Evolutionary conservation across 306 rosid genomes (phyloP), one percentile per base, ranked within the genome.

Genomic region (Rosa multiflora): DNA sequence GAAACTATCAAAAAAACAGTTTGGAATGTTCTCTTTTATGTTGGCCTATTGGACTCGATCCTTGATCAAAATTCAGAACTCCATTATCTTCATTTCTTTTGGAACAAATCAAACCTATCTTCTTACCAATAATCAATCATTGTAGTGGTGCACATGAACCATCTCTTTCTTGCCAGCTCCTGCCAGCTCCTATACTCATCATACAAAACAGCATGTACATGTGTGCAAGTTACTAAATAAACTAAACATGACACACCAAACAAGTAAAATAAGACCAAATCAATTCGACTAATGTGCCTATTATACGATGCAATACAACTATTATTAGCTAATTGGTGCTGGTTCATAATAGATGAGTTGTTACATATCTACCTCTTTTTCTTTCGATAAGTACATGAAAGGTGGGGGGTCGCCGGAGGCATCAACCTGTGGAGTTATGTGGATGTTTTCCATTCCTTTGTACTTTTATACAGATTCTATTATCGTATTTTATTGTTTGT

Each of bases 121-220:
- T 29, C 56, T 61, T 53, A 13, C 23, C 52, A 56, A 59, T 15
- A 58, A 59, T 59, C 56, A 75, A 67, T 67, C 26, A 67, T 64
- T 67, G 71, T 18, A 35, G 71, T 61, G 71, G 44, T 44, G 79
- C 70, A 44, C 79, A 46, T 76, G 61, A 42, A 43, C 4, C 71
- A 62, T 62, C 79, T 75, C 61, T 76, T 37, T 61, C 79, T 6
- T 46, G 71, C 71, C 79, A 75, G 79, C 71, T 75, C 48, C 61
- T 61, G 72, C 79, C 79, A 75, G 79, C 71, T 29, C 47, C 79
- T 10, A 47, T 14, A 9, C 26, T 29, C 69, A 62, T 75, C 61
- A 62, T 43, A 43, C 43, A 63, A 15, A 15, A 3, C 48, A 76
- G 18, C 46, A 62, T 13, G 35, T 52, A 67, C 49, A 62, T 76